phyloP scores from a whole-genome alignment of 768 basidiomycete genomes.

The Kwoniella sp. region DNA sequence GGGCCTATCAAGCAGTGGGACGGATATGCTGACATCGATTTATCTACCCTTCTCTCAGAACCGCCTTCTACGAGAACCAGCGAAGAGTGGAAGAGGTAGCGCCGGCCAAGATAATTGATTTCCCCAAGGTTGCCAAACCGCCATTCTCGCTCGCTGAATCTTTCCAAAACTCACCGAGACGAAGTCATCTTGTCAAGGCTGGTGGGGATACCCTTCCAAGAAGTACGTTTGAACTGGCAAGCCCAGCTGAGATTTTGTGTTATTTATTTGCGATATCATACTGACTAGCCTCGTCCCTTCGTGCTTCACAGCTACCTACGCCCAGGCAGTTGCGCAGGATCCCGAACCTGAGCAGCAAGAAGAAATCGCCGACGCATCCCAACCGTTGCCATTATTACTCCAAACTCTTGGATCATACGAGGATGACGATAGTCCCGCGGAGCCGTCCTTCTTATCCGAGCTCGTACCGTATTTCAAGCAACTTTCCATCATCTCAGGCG shows the following conservation, averaged over 20 bases:
- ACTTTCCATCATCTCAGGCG: constrained; percentile 62
- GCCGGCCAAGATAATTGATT: constrained; percentile 36
- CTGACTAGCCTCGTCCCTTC: too few species aligned
- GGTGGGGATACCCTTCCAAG: constrained; percentile 64
- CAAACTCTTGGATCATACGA: constrained; percentile 76
- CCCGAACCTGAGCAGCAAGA: constrained; percentile 14
- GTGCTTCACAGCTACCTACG: constrained; percentile 16
- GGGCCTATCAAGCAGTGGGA: too few species aligned
- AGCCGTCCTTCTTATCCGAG: constrained; percentile 61
- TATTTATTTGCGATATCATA: too few species aligned
- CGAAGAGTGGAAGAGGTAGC: constrained; percentile 16
- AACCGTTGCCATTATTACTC: constrained; percentile 73
- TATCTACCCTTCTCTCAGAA: constrained; percentile 36
- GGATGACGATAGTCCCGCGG: constrained; percentile 10
- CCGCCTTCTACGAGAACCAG: constrained; percentile 54
- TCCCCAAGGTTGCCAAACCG: constrained; percentile 52
- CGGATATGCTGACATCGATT: too few species aligned
- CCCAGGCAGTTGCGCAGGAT: constrained; percentile 4
- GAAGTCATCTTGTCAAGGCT: constrained; percentile 68
- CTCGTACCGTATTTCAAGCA: constrained; percentile 74
- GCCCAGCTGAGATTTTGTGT: too few species aligned
- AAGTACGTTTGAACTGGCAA: constrained; percentile 26
- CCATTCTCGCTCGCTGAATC: constrained; percentile 61
- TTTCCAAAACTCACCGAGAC: constrained; percentile 67
- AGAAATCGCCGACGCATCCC: constrained; percentile 49